These are phyloP conservation scores for Apiotrichum mycotoxinovorans DNA, from an alignment of 1,284 basidiomycete genomes.

Conservation along the genomic window DNA sequence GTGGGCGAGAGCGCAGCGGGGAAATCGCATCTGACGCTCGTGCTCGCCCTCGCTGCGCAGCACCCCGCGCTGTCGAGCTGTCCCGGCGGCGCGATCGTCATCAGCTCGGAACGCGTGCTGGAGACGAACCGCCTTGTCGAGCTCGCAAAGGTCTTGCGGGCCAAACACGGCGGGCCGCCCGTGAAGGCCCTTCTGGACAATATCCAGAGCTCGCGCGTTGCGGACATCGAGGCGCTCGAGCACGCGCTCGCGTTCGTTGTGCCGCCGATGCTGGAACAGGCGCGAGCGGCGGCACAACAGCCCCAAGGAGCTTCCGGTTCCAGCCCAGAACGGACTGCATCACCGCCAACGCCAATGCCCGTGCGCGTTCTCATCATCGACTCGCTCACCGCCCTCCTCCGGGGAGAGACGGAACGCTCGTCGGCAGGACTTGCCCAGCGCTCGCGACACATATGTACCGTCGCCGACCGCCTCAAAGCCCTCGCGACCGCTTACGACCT, in stretches of 20 bases:
- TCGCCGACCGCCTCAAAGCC: constrained; percentile 64
- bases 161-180: constrained; percentile 1
- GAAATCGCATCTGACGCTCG: constrained; percentile 79
- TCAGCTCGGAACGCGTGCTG: constrained; percentile 69
- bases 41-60: constrained; percentile 71
- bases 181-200: constrained; percentile 55
- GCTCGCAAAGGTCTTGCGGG: constrained; percentile 35
- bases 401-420: constrained; percentile 43
- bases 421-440: constrained; percentile 62
- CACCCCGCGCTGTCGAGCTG: constrained; percentile 57
- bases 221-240: constrained; percentile 61
- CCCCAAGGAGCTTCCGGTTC: not conserved
- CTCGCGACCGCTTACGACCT: constrained; percentile 63
- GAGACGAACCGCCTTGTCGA: constrained; percentile 61
- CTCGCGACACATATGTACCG: constrained; percentile 63
- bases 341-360: constrained; percentile 15
- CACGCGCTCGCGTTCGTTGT: constrained; percentile 63
- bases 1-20: constrained; percentile 85
- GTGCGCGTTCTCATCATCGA: constrained; percentile 69
- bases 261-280: constrained; percentile 56
- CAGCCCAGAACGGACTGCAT: too few relatives aligned
- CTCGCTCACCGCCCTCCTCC: constrained; percentile 74
- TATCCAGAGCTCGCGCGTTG: constrained; percentile 61
- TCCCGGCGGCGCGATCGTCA: constrained; percentile 61
- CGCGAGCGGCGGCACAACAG: not conserved